A percentile compares a stretch with the other conserved stretches of the same genome.
These are phyloP conservation scores for Corchorus olitorius DNA, from an alignment of 345 rosid genomes.

Conservation along the genomic window DNA sequence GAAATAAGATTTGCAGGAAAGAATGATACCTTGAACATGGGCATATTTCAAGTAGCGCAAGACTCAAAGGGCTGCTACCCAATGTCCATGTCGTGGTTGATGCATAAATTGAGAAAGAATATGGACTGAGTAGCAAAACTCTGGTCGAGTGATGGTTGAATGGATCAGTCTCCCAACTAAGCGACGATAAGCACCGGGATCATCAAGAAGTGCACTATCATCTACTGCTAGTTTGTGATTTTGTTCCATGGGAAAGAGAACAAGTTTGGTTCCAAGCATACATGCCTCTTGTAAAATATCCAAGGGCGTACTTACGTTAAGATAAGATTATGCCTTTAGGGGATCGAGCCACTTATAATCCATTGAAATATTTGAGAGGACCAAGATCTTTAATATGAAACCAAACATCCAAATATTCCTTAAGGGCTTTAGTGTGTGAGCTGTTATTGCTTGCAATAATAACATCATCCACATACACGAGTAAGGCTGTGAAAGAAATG, in stretches of 20 bases:
- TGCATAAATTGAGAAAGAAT: constrained; percentile 18
- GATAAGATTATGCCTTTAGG: not conserved
- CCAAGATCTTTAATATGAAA: constrained; percentile 15
- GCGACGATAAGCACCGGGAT: not conserved
- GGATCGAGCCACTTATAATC: not conserved
- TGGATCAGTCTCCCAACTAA: constrained; percentile 17
- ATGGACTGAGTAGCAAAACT: constrained; percentile 3
- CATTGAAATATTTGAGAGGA: not conserved
- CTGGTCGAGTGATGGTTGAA: not conserved
- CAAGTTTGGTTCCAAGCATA: too few relatives aligned
- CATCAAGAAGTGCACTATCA: not conserved
- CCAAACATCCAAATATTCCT: not conserved
- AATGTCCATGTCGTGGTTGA: not conserved
- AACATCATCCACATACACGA: constrained; percentile 24
- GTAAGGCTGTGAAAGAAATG: not conserved
- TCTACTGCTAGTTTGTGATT: too few relatives aligned
- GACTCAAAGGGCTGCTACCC: not conserved
- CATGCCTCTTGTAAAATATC: not conserved
- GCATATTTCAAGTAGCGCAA: not conserved
- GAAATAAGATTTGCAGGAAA: not conserved
- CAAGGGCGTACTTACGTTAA: not conserved
- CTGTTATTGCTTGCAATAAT: not conserved
- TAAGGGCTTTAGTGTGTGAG: not conserved
- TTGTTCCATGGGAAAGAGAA: too few relatives aligned
- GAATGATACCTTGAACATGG: not conserved